Evolutionary conservation across 108 stramenopile genomes (phyloP).

Genomic region (Pseudonitzschia multiseries): DNA sequence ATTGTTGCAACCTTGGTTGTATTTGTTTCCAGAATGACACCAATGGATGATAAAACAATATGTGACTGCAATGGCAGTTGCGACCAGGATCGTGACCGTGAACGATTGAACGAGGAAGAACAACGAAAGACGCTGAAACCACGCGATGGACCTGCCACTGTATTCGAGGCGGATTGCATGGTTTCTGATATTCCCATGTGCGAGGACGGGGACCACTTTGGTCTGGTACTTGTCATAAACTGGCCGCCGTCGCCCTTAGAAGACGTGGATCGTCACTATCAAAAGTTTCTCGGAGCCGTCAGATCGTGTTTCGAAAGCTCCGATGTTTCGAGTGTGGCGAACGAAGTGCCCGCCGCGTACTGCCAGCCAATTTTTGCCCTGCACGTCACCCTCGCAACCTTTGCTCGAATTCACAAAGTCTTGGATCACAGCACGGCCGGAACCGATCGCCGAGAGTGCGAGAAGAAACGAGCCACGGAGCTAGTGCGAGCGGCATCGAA

Average conservation of each 20-base stretch:
- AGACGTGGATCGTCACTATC: conserved; percentile 20
- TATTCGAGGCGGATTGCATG: conserved; percentile 32
- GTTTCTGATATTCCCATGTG: conserved; percentile 14
- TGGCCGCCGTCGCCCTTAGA: conserved; percentile 26
- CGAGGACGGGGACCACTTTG: conserved; percentile 31
- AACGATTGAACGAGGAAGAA: neutral
- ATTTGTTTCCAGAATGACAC: too few relatives aligned
- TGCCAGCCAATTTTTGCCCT: conserved; percentile 34
- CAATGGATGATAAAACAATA: too few relatives aligned
- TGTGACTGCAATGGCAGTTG: too few relatives aligned
- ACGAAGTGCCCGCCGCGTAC: conserved; percentile 25
- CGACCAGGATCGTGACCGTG: too few relatives aligned
- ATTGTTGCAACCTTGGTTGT: too few relatives aligned
- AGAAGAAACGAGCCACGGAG: conserved; percentile 3
- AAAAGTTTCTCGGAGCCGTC: conserved; percentile 25
- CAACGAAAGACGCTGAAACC: neutral
- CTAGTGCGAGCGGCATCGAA: conserved; percentile 26
- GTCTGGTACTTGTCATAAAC: conserved; percentile 40
- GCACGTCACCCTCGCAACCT: conserved; percentile 53
- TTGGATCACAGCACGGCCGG: neutral
- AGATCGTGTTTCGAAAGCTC: conserved; percentile 34
- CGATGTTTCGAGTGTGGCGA: neutral
- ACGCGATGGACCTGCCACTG: conserved; percentile 36
- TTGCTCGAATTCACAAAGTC: conserved; percentile 21
- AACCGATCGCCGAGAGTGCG: neutral